Evolutionary conservation across 2,329 filamentous ascomycete genomes (phyloP).

Genomic region (Pseudocercospora fuligena): DNA sequence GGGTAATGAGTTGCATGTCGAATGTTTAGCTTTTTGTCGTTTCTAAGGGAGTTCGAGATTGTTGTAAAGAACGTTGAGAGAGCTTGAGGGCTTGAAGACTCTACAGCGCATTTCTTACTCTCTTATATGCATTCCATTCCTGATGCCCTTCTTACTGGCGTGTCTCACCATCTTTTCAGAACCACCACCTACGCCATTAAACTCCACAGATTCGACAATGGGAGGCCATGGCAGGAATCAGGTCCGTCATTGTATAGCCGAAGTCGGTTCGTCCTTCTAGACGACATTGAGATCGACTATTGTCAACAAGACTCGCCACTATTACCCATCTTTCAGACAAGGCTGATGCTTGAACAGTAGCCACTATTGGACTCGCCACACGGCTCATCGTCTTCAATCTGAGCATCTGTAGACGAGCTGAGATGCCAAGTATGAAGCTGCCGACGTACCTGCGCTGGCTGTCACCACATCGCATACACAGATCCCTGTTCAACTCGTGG

Average conservation of each 20-base stretch:
- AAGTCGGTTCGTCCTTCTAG: not conserved
- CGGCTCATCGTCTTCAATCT: too few species aligned
- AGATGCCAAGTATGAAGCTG: not conserved
- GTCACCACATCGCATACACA: not conserved
- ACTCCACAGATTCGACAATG: not conserved
- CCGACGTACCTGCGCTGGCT: not conserved
- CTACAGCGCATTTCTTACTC: too few species aligned
- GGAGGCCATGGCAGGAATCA: not conserved
- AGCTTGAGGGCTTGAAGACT: not conserved
- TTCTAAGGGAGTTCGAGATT: too few species aligned
- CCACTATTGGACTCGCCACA: not conserved
- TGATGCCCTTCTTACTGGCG: not conserved
- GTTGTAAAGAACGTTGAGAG: not conserved
- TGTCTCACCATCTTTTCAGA: not conserved
- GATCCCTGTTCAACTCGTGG: not conserved
- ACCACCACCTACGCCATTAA: not conserved
- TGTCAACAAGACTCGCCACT: not conserved
- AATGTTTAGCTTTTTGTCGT: too few species aligned
- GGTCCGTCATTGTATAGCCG: not conserved
- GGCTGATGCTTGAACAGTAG: not conserved
- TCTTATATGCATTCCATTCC: too few species aligned
- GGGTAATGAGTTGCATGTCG: constrained; percentile 1
- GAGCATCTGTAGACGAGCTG: not conserved
- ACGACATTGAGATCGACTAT: constrained; percentile 6
- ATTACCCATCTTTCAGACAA: not conserved